These are phyloP conservation scores for Phytophthora sansomeana DNA, from an alignment of 352 stramenopile species.

Conservation along the genomic window DNA sequence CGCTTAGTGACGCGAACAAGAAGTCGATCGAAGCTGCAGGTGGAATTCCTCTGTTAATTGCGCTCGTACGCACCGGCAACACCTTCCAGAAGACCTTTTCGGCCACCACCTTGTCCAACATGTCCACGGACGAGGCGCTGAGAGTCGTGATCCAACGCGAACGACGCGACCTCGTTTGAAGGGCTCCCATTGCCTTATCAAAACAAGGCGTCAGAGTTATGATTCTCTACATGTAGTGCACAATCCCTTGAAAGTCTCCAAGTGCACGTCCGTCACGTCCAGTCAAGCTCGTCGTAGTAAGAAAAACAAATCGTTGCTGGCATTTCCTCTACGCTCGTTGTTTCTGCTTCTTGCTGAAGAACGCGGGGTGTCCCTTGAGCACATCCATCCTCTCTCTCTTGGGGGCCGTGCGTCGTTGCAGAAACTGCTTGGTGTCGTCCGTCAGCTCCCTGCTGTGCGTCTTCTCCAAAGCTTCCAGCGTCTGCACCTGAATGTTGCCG, in stretches of 20 bases:
- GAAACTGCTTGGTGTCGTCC: slow-evolving; percentile 54
- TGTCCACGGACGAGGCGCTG: neutral
- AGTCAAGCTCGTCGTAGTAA: no score
- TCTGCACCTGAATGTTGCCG: slow-evolving; percentile 79
- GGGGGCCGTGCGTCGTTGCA: slow-evolving; percentile 62
- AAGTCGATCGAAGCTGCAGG: neutral
- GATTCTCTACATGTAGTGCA: no score
- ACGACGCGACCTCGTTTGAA: neutral
- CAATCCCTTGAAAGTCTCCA: no score
- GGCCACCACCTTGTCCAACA: neutral
- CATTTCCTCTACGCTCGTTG: slow-evolving; percentile 27
- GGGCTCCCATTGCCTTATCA: neutral
- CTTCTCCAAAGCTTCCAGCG: slow-evolving; percentile 53
- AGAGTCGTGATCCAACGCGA: neutral
- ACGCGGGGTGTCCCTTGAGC: slow-evolving; percentile 68
- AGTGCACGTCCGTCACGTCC: no score
- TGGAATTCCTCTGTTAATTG: slow-evolving; percentile 4
- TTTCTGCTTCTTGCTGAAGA: slow-evolving; percentile 85
- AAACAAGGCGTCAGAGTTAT: no score
- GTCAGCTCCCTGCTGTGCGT: slow-evolving; percentile 57
- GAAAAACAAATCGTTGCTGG: no score
- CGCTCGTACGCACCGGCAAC: neutral
- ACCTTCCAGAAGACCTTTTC: neutral
- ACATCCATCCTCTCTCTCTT: slow-evolving; percentile 68
- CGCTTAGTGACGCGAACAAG: neutral